Conservation (phyloP, 1,284 basidiomycete species). For the Malassezia equina region DNA sequence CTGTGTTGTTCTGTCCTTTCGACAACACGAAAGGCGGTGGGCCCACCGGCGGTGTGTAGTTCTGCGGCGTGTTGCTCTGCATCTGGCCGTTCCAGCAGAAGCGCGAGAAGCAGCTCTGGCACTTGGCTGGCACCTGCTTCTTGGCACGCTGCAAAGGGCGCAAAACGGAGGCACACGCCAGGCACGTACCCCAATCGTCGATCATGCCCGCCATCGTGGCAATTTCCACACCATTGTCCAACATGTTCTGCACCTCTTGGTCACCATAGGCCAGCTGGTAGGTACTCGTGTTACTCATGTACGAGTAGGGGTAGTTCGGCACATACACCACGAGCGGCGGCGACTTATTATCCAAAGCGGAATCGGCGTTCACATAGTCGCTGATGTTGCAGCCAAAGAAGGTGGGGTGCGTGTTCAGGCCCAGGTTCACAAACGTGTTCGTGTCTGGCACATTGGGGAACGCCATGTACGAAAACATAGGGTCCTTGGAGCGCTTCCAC, state of each 20-base stretch:
- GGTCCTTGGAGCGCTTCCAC: constrained; percentile 22
- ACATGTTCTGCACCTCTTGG: constrained; percentile 24
- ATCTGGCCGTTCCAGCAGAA: constrained; percentile 45
- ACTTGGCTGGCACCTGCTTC: constrained; percentile 23
- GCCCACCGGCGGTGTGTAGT: constrained; percentile 37
- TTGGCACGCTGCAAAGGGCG: constrained; percentile 34
- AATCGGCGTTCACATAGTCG: constrained; percentile 40
- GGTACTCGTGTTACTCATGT: constrained; percentile 32
- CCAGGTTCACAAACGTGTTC: constrained; percentile 57
- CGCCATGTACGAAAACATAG: constrained; percentile 29
- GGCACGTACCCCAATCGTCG: constrained; percentile 30
- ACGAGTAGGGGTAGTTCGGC: constrained; percentile 52
- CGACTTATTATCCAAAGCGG: constrained; percentile 34
- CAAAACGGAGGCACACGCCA: constrained; percentile 35
- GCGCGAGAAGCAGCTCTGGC: constrained; percentile 27
- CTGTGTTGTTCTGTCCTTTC: constrained; percentile 19
- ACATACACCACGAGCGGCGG: constrained; percentile 50
- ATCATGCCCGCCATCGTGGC: constrained; percentile 35
- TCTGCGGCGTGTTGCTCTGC: constrained; percentile 23
- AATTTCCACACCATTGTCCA: constrained; percentile 39
- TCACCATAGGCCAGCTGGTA: constrained; percentile 48
- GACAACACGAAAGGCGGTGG: constrained; percentile 29
- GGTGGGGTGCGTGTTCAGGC: constrained; percentile 60
- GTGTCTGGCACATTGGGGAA: constrained; percentile 51
- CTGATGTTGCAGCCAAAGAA: constrained; percentile 62